Conservation (phyloP, 1,284 basidiomycete genomes). For the Sporisorium reilianum region DNA sequence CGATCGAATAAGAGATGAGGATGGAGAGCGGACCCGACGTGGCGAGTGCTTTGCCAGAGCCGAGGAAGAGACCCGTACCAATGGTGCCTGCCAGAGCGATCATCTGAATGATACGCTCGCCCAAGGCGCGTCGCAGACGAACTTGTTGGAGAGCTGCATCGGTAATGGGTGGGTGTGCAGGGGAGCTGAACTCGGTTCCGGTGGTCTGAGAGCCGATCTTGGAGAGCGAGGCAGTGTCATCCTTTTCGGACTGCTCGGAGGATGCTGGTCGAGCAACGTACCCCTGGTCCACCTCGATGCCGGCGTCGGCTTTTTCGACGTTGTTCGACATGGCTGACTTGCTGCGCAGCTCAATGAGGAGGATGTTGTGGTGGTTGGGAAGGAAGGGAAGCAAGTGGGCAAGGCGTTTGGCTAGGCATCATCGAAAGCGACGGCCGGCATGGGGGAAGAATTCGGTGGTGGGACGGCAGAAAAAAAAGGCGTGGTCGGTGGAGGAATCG, state of each 20-base stretch:
- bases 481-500: not conserved
- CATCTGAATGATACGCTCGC: conserved; percentile 67
- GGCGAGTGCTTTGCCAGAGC: conserved; percentile 71
- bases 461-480: not conserved
- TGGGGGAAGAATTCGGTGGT: not conserved
- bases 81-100: conserved; percentile 74
- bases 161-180: conserved; percentile 16
- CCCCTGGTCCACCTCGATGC: conserved; percentile 24
- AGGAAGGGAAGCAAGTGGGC: not conserved
- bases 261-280: conserved; percentile 9
- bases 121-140: conserved; percentile 53
- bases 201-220: conserved; percentile 23
- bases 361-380: conserved; percentile 1
- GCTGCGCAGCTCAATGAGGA: not conserved
- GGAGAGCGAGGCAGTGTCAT: conserved; percentile 6
- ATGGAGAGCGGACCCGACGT: conserved; percentile 72
- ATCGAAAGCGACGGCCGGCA: not conserved
- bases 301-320: conserved; percentile 11
- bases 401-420: not conserved
- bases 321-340: conserved; percentile 17
- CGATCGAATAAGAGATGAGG: conserved; percentile 65
- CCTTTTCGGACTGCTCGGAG: conserved; percentile 3
- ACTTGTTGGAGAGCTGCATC: conserved; percentile 36
- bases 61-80: conserved; percentile 72
- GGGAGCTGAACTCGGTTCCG: conserved; percentile 7